Percentiles rank a stretch among this genome's conserved stretches.
These are phyloP conservation scores for Tritrichomonas foetus DNA, from an alignment of 208 protist species.

Conservation along the genomic window DNA sequence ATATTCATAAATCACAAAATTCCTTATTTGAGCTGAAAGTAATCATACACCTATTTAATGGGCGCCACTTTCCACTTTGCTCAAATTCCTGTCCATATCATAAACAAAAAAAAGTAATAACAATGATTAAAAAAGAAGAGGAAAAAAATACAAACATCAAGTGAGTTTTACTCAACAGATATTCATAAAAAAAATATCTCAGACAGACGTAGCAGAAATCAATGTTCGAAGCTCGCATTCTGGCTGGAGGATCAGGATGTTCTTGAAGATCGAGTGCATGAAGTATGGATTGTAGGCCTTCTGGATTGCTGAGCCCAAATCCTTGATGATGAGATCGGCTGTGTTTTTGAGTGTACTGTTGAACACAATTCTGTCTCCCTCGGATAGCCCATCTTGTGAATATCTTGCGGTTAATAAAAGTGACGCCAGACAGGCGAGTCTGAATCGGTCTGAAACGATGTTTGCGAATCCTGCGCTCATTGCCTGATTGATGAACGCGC, in stretches of 20 bases:
- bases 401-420: background rate
- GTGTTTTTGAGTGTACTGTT: background rate
- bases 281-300: background rate
- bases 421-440: background rate
- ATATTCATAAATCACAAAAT: no score
- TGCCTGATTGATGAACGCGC: background rate
- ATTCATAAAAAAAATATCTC: background rate
- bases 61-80: no score
- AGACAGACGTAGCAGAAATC: background rate
- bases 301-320: background rate
- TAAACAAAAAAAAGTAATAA: no score
- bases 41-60: no score
- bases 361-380: background rate
- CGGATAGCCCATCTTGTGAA: background rate
- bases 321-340: background rate
- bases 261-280: background rate
- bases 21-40: no score
- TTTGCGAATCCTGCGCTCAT: background rate
- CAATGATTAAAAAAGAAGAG: no score
- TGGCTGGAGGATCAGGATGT: background rate
- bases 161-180: no score
- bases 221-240: background rate
- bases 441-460: background rate
- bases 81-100: no score
- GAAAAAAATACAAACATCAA: no score